Evolutionary conservation across 441 rosid genomes (phyloP), one percentile per base, ranked within the genome.

Genomic region (Kokia cookei): DNA sequence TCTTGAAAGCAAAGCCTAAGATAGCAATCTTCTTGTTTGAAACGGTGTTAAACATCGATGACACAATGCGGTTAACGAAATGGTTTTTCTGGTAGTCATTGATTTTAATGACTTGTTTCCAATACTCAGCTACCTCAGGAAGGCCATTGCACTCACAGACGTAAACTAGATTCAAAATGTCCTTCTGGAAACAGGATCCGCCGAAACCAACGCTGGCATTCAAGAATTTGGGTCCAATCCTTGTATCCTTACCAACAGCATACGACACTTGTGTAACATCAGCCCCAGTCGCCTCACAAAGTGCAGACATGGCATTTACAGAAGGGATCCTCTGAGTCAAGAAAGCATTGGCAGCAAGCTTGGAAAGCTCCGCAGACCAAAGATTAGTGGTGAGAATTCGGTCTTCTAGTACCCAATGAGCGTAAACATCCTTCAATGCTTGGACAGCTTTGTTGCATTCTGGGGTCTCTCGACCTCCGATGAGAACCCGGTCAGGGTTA

Each of bases 281-380:
- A 55, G 61, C 61, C 5, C 61, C 61, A 24, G 61, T 55, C 24
- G 61, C 61, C 29, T 55, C 61, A 55, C 61, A 55, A 55, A 55
- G 61, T 19, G 61, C 61, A 55, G 61, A 55, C 61, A 55, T 55
- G 14, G 61, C 61, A 22, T 55, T 55, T 2, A 55, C 32, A 22
- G 61, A 55, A 19, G 61, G 22, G 61, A 55, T 55, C 61, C 61
- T 55, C 61, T 89, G 91, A 43, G 89, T 90, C 77, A 89, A 76
- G 78, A 89, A 85, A 35, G 93, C 93, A 73, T 87, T 89, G 61
- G 93, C 91, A 13, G 89, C 91, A n/a, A 89, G 85, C 86, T 87
- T 89, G 15, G 90, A 86, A 61, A 87, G 86, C 83, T 89, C 90
- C 45, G 91, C 91, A 0, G 91, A 89, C 93, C 91, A 89, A 57